These are phyloP conservation scores for Eucalyptus tenuipes DNA, from an alignment of 345 rosid genomes.

Conservation along the genomic window DNA sequence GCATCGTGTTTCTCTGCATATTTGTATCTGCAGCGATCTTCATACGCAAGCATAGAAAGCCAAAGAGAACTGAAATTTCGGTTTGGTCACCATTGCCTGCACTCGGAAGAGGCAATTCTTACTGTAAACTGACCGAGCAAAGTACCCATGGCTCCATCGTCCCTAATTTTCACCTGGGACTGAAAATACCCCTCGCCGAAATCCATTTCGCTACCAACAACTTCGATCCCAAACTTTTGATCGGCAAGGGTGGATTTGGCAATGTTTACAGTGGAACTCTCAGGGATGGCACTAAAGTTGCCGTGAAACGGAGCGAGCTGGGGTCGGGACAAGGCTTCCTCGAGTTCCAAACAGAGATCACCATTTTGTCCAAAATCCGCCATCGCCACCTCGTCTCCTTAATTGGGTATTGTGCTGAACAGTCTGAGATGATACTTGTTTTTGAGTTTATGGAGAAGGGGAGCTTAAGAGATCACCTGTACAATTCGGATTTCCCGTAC, in stretches of 20 bases:
- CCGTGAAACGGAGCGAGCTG: conserved; percentile 30
- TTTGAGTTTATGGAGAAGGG: conserved; percentile 55
- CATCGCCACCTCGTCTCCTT: conserved; percentile 63
- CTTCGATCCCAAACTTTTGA: conserved; percentile 14
- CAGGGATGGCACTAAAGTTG: conserved; percentile 20
- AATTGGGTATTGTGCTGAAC: conserved; percentile 53
- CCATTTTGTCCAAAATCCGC: conserved; percentile 41
- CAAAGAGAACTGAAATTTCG: neutral
- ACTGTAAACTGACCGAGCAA: neutral
- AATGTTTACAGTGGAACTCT: conserved; percentile 24
- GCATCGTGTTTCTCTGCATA: neutral
- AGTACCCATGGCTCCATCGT: neutral
- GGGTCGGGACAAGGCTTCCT: conserved; percentile 32
- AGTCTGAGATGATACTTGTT: conserved; percentile 45
- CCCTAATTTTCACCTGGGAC: conserved; percentile 11
- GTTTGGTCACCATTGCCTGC: conserved; percentile 7
- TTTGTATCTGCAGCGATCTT: conserved; percentile 8
- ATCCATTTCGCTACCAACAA: conserved; percentile 29
- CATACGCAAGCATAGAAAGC: neutral
- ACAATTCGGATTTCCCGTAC: conserved; percentile 8
- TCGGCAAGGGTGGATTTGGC: conserved; percentile 43
- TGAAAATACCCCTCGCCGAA: conserved; percentile 20
- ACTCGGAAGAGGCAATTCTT: conserved; percentile 4
- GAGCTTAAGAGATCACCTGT: conserved; percentile 34
- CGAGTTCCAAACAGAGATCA: conserved; percentile 45